Conservation (phyloP, 306 rosid genomes). For the Phaseolus lunatus region DNA sequence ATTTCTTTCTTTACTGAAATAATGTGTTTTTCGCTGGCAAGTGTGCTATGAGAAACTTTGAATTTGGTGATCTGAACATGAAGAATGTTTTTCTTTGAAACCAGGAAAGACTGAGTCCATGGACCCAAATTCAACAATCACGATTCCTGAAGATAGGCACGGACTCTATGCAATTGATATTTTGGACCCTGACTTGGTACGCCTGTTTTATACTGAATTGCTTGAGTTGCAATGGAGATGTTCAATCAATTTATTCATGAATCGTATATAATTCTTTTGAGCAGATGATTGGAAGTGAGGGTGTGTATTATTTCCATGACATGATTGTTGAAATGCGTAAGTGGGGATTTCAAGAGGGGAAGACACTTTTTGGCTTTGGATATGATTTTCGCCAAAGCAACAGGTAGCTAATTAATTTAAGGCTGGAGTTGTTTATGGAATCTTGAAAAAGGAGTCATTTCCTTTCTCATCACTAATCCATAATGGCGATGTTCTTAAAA, state of each 20-base stretch:
- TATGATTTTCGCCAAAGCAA: constrained; percentile 99
- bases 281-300: constrained; percentile 84
- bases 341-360: constrained; percentile 96
- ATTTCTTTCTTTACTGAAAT: not conserved
- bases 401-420: constrained; percentile 62
- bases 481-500: not conserved
- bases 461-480: constrained; percentile 36
- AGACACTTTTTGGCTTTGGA: constrained; percentile 95
- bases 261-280: constrained; percentile 37
- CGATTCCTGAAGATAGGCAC: constrained; percentile 85
- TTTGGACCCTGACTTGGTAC: constrained; percentile 96
- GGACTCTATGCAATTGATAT: constrained; percentile 85
- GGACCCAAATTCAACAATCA: constrained; percentile 68
- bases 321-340: constrained; percentile 84
- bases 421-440: not conserved
- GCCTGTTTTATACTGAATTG: constrained; percentile 29
- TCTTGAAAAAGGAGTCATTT: not conserved
- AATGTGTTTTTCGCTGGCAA: constrained; percentile 6
- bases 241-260: constrained; percentile 32
- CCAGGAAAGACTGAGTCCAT: constrained; percentile 78
- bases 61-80: not conserved
- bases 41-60: not conserved
- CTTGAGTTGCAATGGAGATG: not conserved
- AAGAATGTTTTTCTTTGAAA: constrained; percentile 33
- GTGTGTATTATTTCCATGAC: constrained; percentile 88